Percentiles rank a stretch among this genome's conserved stretches.
Evolutionary conservation across 2,329 filamentous ascomycete species (phyloP).

Genomic region (Aspergillus pseudoglaucus): DNA sequence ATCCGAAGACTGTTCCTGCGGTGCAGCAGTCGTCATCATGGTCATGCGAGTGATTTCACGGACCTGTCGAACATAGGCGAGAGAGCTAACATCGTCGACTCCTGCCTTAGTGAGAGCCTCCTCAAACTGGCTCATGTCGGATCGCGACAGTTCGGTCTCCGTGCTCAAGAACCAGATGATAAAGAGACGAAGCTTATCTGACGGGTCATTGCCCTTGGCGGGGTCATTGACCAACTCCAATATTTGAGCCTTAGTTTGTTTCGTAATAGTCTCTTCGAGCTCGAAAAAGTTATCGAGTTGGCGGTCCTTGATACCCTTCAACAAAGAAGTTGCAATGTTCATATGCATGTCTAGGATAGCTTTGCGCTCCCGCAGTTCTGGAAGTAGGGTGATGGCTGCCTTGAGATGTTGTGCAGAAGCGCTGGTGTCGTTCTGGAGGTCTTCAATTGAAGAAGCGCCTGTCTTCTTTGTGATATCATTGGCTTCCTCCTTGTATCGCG

Average conservation of each 20-base stretch:
- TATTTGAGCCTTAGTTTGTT: constrained; percentile 83
- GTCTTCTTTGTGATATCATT: constrained; percentile 93
- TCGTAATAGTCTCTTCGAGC: constrained; percentile 84
- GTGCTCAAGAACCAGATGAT: constrained; percentile 96
- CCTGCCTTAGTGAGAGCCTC: constrained; percentile 71
- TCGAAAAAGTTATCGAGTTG: constrained; percentile 96
- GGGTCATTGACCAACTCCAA: constrained; percentile 76
- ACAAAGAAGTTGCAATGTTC: constrained; percentile 81
- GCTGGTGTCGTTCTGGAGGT: constrained; percentile 81
- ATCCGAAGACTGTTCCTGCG: constrained; percentile 58
- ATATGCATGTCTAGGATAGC: constrained; percentile 96
- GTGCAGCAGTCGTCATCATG: constrained; percentile 78
- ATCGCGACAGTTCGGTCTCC: constrained; percentile 75
- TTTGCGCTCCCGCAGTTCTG: constrained; percentile 87
- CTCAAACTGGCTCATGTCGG: constrained; percentile 80
- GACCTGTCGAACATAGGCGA: constrained; percentile 84
- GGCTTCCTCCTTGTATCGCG: constrained; percentile 91
- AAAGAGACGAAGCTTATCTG: constrained; percentile 88
- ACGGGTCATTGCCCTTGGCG: constrained; percentile 73
- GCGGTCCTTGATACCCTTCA: constrained; percentile 83
- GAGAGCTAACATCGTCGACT: constrained; percentile 62
- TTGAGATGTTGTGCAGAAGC: constrained; percentile 92
- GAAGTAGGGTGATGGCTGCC: constrained; percentile 85
- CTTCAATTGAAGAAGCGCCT: constrained; percentile 84
- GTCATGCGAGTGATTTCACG: constrained; percentile 96